A percentile compares a stretch with the other conserved stretches of the same genome.
These are phyloP conservation scores for Acanthamoeba lenticulata DNA, from an alignment of 208 protist species.

Conservation along the genomic window DNA sequence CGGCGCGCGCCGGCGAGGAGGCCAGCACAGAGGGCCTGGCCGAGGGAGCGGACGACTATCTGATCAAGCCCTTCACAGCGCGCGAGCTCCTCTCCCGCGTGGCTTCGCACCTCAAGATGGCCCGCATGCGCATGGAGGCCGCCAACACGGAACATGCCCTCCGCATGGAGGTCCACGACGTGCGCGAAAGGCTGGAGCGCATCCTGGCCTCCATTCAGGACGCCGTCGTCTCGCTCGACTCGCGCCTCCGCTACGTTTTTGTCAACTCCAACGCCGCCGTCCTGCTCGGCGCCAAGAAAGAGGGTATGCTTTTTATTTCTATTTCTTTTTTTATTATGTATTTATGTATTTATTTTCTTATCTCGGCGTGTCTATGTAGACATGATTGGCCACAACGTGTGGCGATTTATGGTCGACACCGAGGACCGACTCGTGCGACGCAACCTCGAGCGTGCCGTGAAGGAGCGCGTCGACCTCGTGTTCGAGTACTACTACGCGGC, in stretches of 20 bases:
- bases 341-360: too few relatives aligned
- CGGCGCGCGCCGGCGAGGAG: slow-evolving; percentile 70
- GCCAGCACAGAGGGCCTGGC: not conserved
- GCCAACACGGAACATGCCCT: not conserved
- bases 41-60: slow-evolving; percentile 69
- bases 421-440: slow-evolving; percentile 5
- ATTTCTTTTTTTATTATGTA: too few relatives aligned
- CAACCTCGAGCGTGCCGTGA: not conserved
- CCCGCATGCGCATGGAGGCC: not conserved
- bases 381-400: slow-evolving; percentile 46
- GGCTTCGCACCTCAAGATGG: not conserved
- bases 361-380: too few relatives aligned
- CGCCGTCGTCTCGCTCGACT: not conserved
- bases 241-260: too few relatives aligned
- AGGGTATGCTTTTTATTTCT: too few relatives aligned
- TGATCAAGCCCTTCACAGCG: slow-evolving; percentile 67
- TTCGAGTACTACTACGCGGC: not conserved
- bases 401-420: slow-evolving; percentile 20
- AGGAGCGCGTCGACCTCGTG: not conserved
- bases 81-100: slow-evolving; percentile 34
- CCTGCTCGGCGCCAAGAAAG: too few relatives aligned
- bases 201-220: not conserved
- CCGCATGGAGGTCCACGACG: too few relatives aligned
- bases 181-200: not conserved
- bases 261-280: too few relatives aligned